Evolutionary conservation across 2,329 filamentous ascomycete species (phyloP).

Genomic region (Sporothrix humicola): DNA sequence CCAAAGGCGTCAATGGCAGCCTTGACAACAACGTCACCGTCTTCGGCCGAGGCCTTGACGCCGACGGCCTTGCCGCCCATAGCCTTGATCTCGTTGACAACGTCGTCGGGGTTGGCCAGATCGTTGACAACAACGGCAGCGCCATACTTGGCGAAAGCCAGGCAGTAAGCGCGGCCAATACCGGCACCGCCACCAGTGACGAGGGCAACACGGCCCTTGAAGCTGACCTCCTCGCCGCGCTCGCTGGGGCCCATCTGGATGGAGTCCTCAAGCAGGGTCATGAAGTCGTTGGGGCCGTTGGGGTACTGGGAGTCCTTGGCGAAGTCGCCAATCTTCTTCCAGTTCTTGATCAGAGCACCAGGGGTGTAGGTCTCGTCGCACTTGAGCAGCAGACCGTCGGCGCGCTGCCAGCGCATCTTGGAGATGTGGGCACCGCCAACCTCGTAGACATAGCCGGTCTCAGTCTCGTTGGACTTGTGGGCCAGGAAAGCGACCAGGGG

Average conservation of each 20-base stretch:
- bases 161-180: conserved; percentile 87
- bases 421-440: conserved; percentile 89
- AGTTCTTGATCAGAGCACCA: conserved; percentile 84
- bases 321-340: conserved; percentile 87
- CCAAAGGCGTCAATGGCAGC: conserved; percentile 91
- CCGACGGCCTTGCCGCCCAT: conserved; percentile 87
- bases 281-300: conserved; percentile 83
- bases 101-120: conserved; percentile 85
- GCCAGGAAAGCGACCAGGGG: conserved; percentile 87
- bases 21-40: conserved; percentile 90
- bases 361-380: conserved; percentile 87
- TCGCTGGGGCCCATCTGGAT: conserved; percentile 76
- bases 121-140: conserved; percentile 94
- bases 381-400: conserved; percentile 86
- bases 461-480: conserved; percentile 80
- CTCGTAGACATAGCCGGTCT: conserved; percentile 91
- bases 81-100: conserved; percentile 91
- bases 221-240: conserved; percentile 75
- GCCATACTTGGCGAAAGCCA: conserved; percentile 81
- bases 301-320: conserved; percentile 77
- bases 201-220: conserved; percentile 82
- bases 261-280: conserved; percentile 82
- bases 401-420: conserved; percentile 94
- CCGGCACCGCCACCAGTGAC: conserved; percentile 87
- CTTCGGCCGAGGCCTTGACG: conserved; percentile 91